Conservation (phyloP, 2,329 filamentous ascomycete genomes). For the Fusarium austroafricanum region DNA sequence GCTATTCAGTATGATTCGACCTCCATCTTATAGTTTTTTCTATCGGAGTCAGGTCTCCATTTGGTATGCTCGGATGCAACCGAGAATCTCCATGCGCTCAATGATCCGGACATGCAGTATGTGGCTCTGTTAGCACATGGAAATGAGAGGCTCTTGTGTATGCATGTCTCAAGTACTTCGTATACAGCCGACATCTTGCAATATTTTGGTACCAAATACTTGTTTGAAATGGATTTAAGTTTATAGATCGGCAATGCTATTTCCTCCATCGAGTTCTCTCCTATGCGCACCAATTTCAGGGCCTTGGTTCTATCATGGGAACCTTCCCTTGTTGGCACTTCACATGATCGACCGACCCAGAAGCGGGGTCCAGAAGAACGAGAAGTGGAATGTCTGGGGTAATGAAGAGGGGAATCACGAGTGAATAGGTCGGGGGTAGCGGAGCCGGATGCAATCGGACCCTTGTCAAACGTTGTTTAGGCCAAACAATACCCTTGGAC, state of each 20-base stretch:
- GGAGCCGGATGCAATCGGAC: not conserved
- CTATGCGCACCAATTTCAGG: conserved; percentile 14
- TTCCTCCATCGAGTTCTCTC: not conserved
- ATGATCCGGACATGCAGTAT: not conserved
- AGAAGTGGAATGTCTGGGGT: not conserved
- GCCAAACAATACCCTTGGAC: not conserved
- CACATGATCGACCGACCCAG: conserved; percentile 17
- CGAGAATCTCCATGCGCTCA: not conserved
- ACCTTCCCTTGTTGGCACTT: not conserved
- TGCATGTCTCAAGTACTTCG: not conserved
- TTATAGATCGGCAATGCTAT: not conserved
- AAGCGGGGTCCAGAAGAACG: conserved; percentile 2
- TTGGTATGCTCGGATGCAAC: conserved; percentile 8
- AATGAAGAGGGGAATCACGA: not conserved
- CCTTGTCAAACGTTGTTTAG: not conserved
- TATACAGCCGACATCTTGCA: rapidly evolving
- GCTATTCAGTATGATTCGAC: no score
- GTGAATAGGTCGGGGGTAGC: not conserved
- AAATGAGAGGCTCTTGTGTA: not conserved
- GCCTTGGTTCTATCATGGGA: not conserved
- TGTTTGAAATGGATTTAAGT: not conserved
- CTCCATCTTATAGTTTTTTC: not conserved
- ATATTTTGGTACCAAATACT: not conserved
- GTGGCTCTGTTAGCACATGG: not conserved
- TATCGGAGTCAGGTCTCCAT: not conserved